Percentiles rank a stretch among this genome's conserved stretches.
Conservation (phyloP, 2,329 filamentous ascomycete genomes). For the Harringtonia aguacate region DNA sequence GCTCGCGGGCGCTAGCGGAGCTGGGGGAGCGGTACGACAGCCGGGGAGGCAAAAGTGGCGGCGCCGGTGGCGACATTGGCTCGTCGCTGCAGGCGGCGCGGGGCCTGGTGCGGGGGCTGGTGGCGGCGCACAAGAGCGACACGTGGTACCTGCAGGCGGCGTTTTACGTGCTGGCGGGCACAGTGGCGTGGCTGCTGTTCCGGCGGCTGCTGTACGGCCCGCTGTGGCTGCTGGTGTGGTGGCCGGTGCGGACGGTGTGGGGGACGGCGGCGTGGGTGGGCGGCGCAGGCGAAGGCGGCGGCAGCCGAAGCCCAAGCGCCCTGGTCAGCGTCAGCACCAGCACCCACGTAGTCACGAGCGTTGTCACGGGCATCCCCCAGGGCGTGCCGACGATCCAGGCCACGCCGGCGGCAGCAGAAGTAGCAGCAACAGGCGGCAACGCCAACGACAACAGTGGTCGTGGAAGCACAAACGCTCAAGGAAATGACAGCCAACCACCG, state of each 20-base stretch:
- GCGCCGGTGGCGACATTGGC: slow-evolving; percentile 72
- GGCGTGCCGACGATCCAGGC: slow-evolving; percentile 7
- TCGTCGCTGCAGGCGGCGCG: slow-evolving; percentile 64
- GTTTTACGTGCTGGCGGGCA: slow-evolving; percentile 69
- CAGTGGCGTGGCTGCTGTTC: slow-evolving; percentile 78
- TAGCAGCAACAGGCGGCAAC: not conserved
- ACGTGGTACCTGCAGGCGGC: slow-evolving; percentile 95
- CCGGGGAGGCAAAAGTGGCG: slow-evolving; percentile 67
- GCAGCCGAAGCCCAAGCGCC: slow-evolving; percentile 15
- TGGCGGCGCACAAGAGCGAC: slow-evolving; percentile 87
- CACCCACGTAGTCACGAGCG: slow-evolving; percentile 13
- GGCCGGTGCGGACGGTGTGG: slow-evolving; percentile 52
- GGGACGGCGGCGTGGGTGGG: slow-evolving; percentile 27
- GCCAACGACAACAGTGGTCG: no score
- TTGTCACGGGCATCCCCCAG: no score
- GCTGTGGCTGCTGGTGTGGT: slow-evolving; percentile 77
- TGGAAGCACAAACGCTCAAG: no score
- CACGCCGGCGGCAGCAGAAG: slow-evolving; percentile 10
- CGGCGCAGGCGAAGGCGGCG: slow-evolving; percentile 14
- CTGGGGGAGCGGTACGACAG: slow-evolving; percentile 73
- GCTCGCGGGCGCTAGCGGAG: slow-evolving; percentile 68
- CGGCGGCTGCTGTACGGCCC: slow-evolving; percentile 80
- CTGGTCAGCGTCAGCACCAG: slow-evolving; percentile 13
- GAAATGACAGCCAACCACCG: no score
- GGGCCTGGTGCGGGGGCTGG: slow-evolving; percentile 64